A percentile compares a stretch with the other conserved stretches of the same genome.
phyloP scores from a whole-genome alignment of 768 basidiomycete species.

The Podaxis rugospora region DNA sequence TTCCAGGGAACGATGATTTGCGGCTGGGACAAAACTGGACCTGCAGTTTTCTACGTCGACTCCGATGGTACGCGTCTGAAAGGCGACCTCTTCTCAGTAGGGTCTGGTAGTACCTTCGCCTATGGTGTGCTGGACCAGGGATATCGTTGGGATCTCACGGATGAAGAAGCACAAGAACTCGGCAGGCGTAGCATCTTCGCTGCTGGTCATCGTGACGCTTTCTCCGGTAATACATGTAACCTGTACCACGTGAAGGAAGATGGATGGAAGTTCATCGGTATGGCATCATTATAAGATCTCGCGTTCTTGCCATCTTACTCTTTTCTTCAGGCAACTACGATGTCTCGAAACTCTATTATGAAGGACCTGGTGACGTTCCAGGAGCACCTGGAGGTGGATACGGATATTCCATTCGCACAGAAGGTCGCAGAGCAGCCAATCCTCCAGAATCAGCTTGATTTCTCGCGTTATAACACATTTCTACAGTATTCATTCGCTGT shows the following conservation, averaged over 20 bases:
- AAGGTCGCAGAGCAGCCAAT: slow-evolving; percentile 51
- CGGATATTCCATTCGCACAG: slow-evolving; percentile 73
- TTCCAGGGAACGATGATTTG: slow-evolving; percentile 97
- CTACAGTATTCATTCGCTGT: slow-evolving; percentile 12
- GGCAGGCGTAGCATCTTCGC: slow-evolving; percentile 93
- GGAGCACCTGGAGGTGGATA: slow-evolving; percentile 67
- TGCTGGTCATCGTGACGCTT: slow-evolving; percentile 94
- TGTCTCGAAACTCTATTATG: slow-evolving; percentile 85
- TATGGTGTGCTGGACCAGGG: slow-evolving; percentile 98
- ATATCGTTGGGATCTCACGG: slow-evolving; percentile 88
- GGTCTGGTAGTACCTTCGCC: slow-evolving; percentile 97
- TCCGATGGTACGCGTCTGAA: slow-evolving; percentile 94
- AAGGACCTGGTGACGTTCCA: slow-evolving; percentile 69
- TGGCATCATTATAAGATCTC: slow-evolving; percentile 19
- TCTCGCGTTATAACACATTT: slow-evolving; percentile 15
- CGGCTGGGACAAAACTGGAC: slow-evolving; percentile 99
- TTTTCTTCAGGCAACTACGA: slow-evolving; percentile 80
- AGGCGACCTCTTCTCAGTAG: slow-evolving; percentile 97
- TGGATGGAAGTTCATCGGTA: slow-evolving; percentile 96
- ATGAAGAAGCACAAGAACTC: slow-evolving; percentile 92
- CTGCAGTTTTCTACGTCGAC: slow-evolving; percentile 95
- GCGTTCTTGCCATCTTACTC: slow-evolving; percentile 7
- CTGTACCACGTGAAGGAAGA: slow-evolving; percentile 92
- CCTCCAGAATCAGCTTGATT: slow-evolving; percentile 31
- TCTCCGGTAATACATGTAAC: slow-evolving; percentile 94